Evolutionary conservation across 23 red algal species (phyloP).

Genomic region (Gracilaria gracilis): DNA sequence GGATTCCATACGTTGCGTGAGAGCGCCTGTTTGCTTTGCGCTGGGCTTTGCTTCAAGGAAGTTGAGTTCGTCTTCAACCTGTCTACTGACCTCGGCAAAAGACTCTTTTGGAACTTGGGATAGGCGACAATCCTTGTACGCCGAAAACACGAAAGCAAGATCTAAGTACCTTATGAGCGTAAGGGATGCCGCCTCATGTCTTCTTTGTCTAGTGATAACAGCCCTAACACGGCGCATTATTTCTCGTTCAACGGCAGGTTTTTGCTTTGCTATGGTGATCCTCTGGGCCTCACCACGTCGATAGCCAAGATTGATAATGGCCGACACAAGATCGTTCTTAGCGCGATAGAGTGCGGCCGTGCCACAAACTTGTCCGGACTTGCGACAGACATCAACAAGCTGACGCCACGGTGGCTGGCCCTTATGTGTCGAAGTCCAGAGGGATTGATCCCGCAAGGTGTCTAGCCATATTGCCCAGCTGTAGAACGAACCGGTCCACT

Average conservation of each 20-base stretch:
- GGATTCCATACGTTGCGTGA: conserved; percentile 48
- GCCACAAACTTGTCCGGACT: conserved; percentile 59
- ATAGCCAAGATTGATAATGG: conserved; percentile 61
- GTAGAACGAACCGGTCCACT: conserved; percentile 64
- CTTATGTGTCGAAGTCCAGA: conserved; percentile 23
- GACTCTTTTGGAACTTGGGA: not conserved
- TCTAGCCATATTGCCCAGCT: conserved; percentile 70
- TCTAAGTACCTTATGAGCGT: conserved; percentile 68
- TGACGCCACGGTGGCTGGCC: conserved; percentile 42
- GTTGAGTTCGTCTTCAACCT: conserved; percentile 51
- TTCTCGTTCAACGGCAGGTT: conserved; percentile 47
- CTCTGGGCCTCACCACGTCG: conserved; percentile 39
- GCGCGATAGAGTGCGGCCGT: conserved; percentile 71
- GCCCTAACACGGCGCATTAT: conserved; percentile 59
- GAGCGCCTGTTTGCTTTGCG: conserved; percentile 45
- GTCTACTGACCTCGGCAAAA: conserved; percentile 1
- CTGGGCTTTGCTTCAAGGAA: conserved; percentile 47
- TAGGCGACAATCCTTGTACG: conserved; percentile 66
- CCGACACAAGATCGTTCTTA: conserved; percentile 61
- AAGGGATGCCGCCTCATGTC: conserved; percentile 52
- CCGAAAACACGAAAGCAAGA: conserved; percentile 67
- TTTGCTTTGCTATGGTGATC: conserved; percentile 25
- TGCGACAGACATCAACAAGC: conserved; percentile 55
- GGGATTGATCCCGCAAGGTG: conserved; percentile 10
- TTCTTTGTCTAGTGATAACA: conserved; percentile 64